phyloP scores from a whole-genome alignment of 306 rosid genomes.

The Neltuma alba region DNA sequence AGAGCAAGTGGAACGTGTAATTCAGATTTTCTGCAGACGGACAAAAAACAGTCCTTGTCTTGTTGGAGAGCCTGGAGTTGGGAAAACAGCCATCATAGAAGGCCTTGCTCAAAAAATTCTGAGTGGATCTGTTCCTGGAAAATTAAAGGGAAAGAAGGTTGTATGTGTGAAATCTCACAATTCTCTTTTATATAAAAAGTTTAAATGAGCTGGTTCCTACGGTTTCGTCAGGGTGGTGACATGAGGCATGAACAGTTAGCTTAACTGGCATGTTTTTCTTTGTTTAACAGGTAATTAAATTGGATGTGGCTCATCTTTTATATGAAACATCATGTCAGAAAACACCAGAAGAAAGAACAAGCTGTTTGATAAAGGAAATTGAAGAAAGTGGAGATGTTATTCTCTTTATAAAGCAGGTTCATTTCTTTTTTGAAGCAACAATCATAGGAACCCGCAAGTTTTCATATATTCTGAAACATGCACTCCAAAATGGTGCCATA shows the following conservation, averaged over 20 bases:
- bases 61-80: slow-evolving; percentile 72
- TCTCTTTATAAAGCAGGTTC: slow-evolving; percentile 62
- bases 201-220: too few species aligned
- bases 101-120: slow-evolving; percentile 72
- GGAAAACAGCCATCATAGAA: slow-evolving; percentile 74
- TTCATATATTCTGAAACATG: background rate
- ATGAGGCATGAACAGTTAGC: background rate
- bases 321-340: slow-evolving; percentile 68
- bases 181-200: background rate
- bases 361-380: slow-evolving; percentile 67
- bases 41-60: slow-evolving; percentile 68
- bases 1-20: slow-evolving; percentile 58
- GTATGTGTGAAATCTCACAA: background rate
- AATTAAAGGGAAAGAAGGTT: slow-evolving; percentile 72
- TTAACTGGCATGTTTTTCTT: background rate
- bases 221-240: background rate
- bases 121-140: slow-evolving; percentile 65
- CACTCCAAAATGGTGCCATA: slow-evolving; percentile 20
- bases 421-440: slow-evolving; percentile 3
- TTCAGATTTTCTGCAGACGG: slow-evolving; percentile 59
- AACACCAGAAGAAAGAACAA: slow-evolving; percentile 59
- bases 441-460: background rate
- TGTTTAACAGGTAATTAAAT: slow-evolving; percentile 55
- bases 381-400: slow-evolving; percentile 69
- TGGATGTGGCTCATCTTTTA: slow-evolving; percentile 64